Conservation (phyloP, 306 rosid species). For the Citrullus amarus region DNA sequence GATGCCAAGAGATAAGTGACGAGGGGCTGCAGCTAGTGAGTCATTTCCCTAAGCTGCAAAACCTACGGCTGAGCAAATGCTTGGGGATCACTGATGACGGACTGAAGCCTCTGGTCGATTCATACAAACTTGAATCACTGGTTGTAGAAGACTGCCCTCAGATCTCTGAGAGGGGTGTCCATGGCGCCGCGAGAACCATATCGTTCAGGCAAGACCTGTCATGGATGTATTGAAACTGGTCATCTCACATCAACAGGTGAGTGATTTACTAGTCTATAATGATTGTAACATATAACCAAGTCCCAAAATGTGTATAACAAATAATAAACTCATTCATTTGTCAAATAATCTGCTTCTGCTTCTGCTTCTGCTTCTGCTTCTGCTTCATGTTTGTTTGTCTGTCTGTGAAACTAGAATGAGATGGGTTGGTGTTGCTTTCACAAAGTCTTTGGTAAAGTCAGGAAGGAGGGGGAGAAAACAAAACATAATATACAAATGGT, state of each 20-base stretch:
- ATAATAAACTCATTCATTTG: background rate
- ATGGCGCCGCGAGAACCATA: conserved; percentile 56
- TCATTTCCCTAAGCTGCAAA: conserved; percentile 46
- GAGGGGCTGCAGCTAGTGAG: conserved; percentile 74
- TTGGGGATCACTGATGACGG: conserved; percentile 83
- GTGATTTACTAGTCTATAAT: background rate
- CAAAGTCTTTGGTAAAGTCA: background rate
- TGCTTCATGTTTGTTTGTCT: background rate
- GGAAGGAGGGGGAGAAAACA: background rate
- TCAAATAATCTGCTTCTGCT: background rate
- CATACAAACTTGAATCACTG: conserved; percentile 52
- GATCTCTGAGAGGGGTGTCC: conserved; percentile 65
- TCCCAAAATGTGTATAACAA: background rate
- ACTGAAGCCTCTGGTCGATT: conserved; percentile 60
- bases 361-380: background rate
- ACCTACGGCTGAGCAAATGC: conserved; percentile 51
- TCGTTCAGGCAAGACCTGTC: conserved; percentile 73
- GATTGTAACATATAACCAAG: background rate
- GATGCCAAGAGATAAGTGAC: conserved; percentile 82
- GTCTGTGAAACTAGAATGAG: background rate
- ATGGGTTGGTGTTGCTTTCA: background rate
- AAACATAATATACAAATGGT: background rate
- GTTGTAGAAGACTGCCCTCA: conserved; percentile 81
- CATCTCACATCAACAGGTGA: background rate
- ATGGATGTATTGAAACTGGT: conserved; percentile 57